phyloP scores from a whole-genome alignment of 495 filamentous ascomycete genomes.

The Tuber umbilicatum region DNA sequence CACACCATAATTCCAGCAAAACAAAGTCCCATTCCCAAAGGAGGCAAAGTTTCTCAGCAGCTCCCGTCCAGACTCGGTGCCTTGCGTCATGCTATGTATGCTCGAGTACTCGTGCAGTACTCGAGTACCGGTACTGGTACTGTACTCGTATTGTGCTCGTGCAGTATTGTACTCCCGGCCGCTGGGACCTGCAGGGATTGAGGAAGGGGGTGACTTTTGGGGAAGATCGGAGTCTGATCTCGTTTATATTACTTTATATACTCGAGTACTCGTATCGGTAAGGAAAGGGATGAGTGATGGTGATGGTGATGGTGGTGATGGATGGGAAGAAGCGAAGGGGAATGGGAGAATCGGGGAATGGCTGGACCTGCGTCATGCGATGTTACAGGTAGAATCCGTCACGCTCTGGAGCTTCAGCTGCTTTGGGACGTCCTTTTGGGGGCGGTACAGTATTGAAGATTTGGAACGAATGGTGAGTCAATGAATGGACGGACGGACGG shows the following conservation, averaged over 20 bases:
- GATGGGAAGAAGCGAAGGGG: background rate
- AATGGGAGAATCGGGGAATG: background rate
- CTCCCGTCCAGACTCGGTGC: background rate
- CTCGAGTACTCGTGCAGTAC: too few species aligned
- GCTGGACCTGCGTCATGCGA: background rate
- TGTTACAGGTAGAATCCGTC: background rate
- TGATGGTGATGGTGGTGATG: background rate
- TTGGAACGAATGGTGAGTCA: background rate
- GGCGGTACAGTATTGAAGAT: background rate
- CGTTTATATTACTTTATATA: too few species aligned
- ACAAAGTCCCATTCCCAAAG: background rate
- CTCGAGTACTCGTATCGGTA: too few species aligned
- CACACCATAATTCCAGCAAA: background rate
- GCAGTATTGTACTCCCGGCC: background rate
- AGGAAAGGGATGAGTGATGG: background rate
- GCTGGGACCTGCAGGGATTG: background rate
- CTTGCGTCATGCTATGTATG: conserved; percentile 1
- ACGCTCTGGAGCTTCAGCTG: background rate
- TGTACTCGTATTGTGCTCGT: too few species aligned
- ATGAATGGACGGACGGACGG: background rate
- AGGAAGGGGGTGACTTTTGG: background rate
- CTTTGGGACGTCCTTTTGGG: background rate
- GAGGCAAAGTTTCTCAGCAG: background rate
- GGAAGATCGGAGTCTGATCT: background rate
- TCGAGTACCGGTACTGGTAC: too few species aligned